These are phyloP conservation scores for Hypoxylon perforatum DNA, from an alignment of 495 filamentous ascomycete genomes.

Conservation along the genomic window DNA sequence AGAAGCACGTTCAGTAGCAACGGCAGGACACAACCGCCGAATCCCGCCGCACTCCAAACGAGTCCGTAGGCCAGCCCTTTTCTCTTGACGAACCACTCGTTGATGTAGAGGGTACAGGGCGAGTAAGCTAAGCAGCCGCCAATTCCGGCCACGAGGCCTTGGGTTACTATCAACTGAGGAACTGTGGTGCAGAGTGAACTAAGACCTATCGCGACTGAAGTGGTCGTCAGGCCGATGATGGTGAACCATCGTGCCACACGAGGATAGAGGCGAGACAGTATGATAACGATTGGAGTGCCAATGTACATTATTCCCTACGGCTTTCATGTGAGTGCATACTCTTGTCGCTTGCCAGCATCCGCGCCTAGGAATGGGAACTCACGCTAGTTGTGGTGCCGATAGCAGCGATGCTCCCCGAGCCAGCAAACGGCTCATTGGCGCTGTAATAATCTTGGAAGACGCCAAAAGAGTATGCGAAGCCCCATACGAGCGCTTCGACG, in stretches of 20 bases:
- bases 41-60: slow-evolving; percentile 59
- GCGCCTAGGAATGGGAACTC: slow-evolving; percentile 4
- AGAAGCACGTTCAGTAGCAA: slow-evolving; percentile 64
- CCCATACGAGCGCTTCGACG: slow-evolving; percentile 75
- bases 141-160: slow-evolving; percentile 65
- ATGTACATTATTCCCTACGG: slow-evolving; percentile 65
- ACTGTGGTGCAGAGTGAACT: slow-evolving; percentile 59
- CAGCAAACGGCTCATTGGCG: slow-evolving; percentile 52
- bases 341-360: no score
- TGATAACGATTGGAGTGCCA: slow-evolving; percentile 52
- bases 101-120: slow-evolving; percentile 61
- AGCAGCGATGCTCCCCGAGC: slow-evolving; percentile 52
- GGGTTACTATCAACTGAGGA: slow-evolving; percentile 60
- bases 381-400: slow-evolving; percentile 56
- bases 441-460: slow-evolving; percentile 62
- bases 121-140: slow-evolving; percentile 61
- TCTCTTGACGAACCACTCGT: slow-evolving; percentile 66
- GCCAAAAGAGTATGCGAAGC: slow-evolving; percentile 72
- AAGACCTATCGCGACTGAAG: slow-evolving; percentile 54
- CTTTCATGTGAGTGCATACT: no score
- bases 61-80: slow-evolving; percentile 68
- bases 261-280: slow-evolving; percentile 45
- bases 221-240: slow-evolving; percentile 52
- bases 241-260: slow-evolving; percentile 46
- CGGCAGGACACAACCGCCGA: slow-evolving; percentile 57